These are phyloP conservation scores for Dentipellis sp. DNA, from an alignment of 768 basidiomycete genomes.

Conservation along the genomic window DNA sequence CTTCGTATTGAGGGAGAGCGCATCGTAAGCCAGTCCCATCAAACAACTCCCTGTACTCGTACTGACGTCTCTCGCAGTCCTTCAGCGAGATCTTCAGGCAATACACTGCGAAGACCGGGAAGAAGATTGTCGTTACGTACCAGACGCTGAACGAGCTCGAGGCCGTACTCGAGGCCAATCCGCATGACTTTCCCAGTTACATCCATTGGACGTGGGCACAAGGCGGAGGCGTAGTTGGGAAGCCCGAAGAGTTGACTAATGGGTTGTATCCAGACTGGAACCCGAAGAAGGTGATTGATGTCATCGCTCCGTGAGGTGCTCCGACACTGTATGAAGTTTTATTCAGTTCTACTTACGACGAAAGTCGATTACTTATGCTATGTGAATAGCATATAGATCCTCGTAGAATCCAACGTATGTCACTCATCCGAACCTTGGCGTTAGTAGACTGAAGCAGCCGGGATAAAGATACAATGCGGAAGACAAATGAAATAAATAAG, in stretches of 20 bases:
- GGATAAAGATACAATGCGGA: no score
- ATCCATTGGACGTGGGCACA: background rate
- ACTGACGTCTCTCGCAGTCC: background rate
- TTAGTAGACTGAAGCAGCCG: no score
- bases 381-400: no score
- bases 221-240: background rate
- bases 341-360: no score
- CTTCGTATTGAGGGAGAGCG: slow-evolving; percentile 1
- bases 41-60: background rate
- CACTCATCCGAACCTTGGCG: no score
- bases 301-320: background rate
- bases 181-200: background rate
- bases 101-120: background rate
- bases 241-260: background rate
- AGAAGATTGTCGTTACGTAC: background rate
- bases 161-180: background rate
- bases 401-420: no score
- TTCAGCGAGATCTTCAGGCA: background rate
- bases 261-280: background rate
- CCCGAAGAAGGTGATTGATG: background rate
- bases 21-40: background rate
- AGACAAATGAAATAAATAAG: no score
- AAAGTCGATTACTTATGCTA: no score
- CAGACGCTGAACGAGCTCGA: background rate
- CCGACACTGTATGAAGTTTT: no score